Percentiles rank a stretch among this genome's conserved stretches.
These are phyloP conservation scores for Fomitopsis schrenkii DNA, from an alignment of 1,284 basidiomycete species.

Conservation along the genomic window DNA sequence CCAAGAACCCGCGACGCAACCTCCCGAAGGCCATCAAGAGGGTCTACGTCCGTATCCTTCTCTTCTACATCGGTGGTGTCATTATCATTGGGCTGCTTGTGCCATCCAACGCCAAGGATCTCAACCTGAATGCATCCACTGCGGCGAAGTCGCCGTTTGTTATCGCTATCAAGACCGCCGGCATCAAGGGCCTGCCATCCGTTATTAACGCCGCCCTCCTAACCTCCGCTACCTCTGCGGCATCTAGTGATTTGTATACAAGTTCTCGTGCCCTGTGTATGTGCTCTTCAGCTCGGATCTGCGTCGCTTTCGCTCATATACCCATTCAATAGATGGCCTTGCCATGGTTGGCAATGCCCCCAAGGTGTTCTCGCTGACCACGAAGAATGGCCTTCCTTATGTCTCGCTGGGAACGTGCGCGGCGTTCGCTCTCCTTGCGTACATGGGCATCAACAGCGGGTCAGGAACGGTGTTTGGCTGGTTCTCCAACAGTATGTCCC, in stretches of 20 bases:
- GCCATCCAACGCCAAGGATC: constrained; percentile 56
- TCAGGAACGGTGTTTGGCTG: constrained; percentile 52
- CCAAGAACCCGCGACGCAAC: constrained; percentile 66
- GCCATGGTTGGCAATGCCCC: constrained; percentile 79
- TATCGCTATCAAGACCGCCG: constrained; percentile 71
- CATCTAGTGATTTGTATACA: constrained; percentile 80
- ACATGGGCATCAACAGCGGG: constrained; percentile 55
- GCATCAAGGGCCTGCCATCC: constrained; percentile 76
- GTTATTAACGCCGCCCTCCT: constrained; percentile 88
- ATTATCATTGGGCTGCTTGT: constrained; percentile 75
- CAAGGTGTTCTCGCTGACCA: constrained; percentile 64
- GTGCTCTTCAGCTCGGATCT: constrained; percentile 21
- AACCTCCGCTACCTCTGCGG: constrained; percentile 85
- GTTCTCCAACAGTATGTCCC: constrained; percentile 56
- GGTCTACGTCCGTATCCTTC: constrained; percentile 69
- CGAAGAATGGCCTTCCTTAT: constrained; percentile 73
- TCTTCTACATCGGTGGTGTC: constrained; percentile 63
- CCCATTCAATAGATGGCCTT: constrained; percentile 59
- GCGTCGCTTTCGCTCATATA: neutral
- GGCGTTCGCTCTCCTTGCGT: constrained; percentile 71
- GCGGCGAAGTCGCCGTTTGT: constrained; percentile 81
- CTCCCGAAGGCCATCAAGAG: constrained; percentile 64
- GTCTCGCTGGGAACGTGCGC: constrained; percentile 70
- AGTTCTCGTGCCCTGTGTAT: constrained; percentile 77
- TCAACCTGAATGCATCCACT: constrained; percentile 50